Conservation (phyloP, 495 filamentous ascomycete genomes). For the Immersiella caudata region DNA sequence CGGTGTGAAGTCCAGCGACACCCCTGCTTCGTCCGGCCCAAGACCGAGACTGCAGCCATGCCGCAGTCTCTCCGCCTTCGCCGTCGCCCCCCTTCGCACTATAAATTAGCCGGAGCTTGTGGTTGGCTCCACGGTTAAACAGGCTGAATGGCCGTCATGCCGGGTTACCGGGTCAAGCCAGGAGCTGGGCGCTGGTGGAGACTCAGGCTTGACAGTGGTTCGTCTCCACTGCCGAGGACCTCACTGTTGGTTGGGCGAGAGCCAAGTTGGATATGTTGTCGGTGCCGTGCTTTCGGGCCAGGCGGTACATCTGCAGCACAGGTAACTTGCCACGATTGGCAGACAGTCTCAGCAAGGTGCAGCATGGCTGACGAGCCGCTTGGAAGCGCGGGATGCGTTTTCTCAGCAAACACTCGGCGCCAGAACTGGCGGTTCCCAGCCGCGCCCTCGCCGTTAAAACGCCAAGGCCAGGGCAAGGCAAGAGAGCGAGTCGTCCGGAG, state of each 20-base stretch:
- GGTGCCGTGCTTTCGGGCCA: slow-evolving; percentile 16
- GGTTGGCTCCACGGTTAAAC: slow-evolving; percentile 32
- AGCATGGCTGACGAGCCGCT: neutral
- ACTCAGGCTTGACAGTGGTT: slow-evolving; percentile 9
- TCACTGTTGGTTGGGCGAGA: neutral
- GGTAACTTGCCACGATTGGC: neutral
- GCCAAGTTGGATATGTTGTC: slow-evolving; percentile 10
- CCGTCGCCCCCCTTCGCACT: neutral
- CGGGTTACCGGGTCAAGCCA: slow-evolving; percentile 40
- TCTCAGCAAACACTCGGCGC: neutral
- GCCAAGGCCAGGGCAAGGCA: slow-evolving; percentile 2
- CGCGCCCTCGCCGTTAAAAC: neutral
- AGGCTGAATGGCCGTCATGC: slow-evolving; percentile 37
- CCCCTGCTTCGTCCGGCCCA: neutral
- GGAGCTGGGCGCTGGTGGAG: slow-evolving; percentile 19
- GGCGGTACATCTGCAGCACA: neutral
- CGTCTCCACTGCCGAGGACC: slow-evolving; percentile 17
- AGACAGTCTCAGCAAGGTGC: neutral
- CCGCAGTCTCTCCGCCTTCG: slow-evolving; percentile 19
- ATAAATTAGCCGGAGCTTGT: slow-evolving; percentile 35
- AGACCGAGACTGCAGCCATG: slow-evolving; percentile 2
- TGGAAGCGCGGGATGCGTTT: neutral
- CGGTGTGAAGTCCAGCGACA: neutral
- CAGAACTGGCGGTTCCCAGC: neutral
- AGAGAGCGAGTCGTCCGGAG: slow-evolving; percentile 10